phyloP scores from a whole-genome alignment of 805 yeast genomes.

The Komagataella ulmi region DNA sequence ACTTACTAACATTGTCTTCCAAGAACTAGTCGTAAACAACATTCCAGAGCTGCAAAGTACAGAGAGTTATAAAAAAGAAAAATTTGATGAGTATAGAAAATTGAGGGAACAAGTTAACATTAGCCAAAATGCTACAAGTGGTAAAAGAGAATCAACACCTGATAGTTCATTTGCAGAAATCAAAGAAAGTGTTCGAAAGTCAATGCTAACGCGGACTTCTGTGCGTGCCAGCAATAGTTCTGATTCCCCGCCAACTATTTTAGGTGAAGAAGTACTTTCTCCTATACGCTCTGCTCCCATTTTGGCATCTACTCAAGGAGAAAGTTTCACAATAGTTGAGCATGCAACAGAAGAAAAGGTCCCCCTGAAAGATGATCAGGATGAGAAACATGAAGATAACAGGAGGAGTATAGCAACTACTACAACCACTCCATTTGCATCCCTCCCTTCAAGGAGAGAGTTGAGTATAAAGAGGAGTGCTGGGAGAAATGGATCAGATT shows the following conservation, averaged over 20 bases:
- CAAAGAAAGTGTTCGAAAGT: constrained; percentile 16
- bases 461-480: constrained; percentile 9
- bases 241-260: background rate
- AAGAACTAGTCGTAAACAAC: constrained; percentile 4
- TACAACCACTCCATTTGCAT: constrained; percentile 14
- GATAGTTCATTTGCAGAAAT: constrained; percentile 17
- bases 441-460: constrained; percentile 19
- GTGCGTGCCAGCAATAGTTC: constrained; percentile 4
- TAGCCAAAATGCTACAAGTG: background rate
- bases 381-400: constrained; percentile 4
- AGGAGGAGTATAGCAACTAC: constrained; percentile 7
- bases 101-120: background rate
- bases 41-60: constrained; percentile 9
- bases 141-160: background rate
- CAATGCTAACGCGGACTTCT: constrained; percentile 12
- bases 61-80: background rate
- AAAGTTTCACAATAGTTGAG: constrained; percentile 9
- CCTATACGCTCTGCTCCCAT: background rate
- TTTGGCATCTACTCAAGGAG: constrained; percentile 1
- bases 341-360: constrained; percentile 12
- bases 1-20: background rate
- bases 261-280: background rate
- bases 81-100: background rate
- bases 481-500: background rate
- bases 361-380: constrained; percentile 9